These are phyloP conservation scores for Leonotis leonurus DNA, from an alignment of 257 asterid genomes.

Conservation along the genomic window DNA sequence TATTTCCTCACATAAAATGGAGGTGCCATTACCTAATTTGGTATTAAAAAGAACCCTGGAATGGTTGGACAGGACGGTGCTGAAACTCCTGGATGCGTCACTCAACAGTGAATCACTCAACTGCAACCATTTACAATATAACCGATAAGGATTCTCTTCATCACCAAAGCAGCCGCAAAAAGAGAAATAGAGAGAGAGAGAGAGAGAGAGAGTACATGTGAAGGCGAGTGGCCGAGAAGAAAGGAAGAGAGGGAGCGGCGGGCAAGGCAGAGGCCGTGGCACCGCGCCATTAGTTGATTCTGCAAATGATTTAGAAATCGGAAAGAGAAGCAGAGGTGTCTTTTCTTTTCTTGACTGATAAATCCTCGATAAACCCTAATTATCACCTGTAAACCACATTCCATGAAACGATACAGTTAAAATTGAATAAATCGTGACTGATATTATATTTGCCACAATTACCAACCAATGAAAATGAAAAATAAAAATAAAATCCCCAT, in stretches of 20 bases:
- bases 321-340: background rate
- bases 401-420: too few relatives aligned
- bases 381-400: too few relatives aligned
- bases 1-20: background rate
- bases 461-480: too few relatives aligned
- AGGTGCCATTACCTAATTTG: constrained; percentile 38
- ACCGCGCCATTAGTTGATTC: constrained; percentile 36
- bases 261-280: constrained; percentile 30
- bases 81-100: constrained; percentile 43
- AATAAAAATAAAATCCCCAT: too few relatives aligned
- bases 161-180: background rate
- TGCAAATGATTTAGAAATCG: background rate
- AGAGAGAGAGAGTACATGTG: constrained; percentile 10
- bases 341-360: constrained; percentile 16
- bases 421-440: too few relatives aligned
- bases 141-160: background rate
- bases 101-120: constrained; percentile 31
- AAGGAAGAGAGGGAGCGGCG: constrained; percentile 29
- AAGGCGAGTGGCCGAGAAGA: constrained; percentile 14
- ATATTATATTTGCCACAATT: too few relatives aligned
- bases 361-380: constrained; percentile 46
- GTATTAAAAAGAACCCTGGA: constrained; percentile 20
- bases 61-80: constrained; percentile 33
- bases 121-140: constrained; percentile 20
- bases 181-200: background rate